These are phyloP conservation scores for Combretum micranthum DNA, from an alignment of 345 rosid species.

Conservation along the genomic window DNA sequence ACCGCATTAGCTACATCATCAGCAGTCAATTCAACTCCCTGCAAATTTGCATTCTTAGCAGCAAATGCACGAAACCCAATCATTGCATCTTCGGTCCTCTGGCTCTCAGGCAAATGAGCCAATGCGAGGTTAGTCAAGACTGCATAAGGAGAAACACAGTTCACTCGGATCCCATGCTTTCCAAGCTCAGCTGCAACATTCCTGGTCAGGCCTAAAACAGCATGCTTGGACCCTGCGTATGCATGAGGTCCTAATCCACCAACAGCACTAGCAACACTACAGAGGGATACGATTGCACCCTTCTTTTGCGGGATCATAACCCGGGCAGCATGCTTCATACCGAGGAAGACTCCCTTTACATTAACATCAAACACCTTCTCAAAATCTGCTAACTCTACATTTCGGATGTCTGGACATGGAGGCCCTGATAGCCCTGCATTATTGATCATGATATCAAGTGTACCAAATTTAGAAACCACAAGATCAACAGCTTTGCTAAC, in stretches of 20 bases:
- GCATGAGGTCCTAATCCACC: slow-evolving; percentile 83
- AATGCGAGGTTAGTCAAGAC: slow-evolving; percentile 54
- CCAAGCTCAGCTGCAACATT: slow-evolving; percentile 93
- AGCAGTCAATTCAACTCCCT: slow-evolving; percentile 64
- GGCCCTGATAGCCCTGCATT: slow-evolving; percentile 67
- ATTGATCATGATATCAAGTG: slow-evolving; percentile 69
- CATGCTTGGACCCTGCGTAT: slow-evolving; percentile 82
- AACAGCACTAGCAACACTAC: slow-evolving; percentile 48
- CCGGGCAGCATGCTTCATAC: slow-evolving; percentile 90
- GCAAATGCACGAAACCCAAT: slow-evolving; percentile 45
- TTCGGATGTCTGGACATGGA: slow-evolving; percentile 68
- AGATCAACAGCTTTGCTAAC: slow-evolving; percentile 58
- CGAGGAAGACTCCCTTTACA: slow-evolving; percentile 71
- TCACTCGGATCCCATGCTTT: slow-evolving; percentile 78
- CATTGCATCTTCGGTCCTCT: slow-evolving; percentile 57
- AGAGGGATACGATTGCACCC: slow-evolving; percentile 56
- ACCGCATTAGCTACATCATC: slow-evolving; percentile 82
- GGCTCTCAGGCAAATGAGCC: slow-evolving; percentile 69
- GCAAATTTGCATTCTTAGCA: slow-evolving; percentile 51
- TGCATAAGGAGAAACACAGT: slow-evolving; percentile 89
- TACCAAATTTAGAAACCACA: slow-evolving; percentile 44
- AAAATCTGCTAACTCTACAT: slow-evolving; percentile 35
- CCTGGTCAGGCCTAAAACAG: slow-evolving; percentile 63
- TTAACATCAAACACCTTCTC: slow-evolving; percentile 67
- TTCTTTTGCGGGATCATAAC: slow-evolving; percentile 58